Evolutionary conservation across 495 filamentous ascomycete species (phyloP).

Genomic region (Penicillium samsonianum): DNA sequence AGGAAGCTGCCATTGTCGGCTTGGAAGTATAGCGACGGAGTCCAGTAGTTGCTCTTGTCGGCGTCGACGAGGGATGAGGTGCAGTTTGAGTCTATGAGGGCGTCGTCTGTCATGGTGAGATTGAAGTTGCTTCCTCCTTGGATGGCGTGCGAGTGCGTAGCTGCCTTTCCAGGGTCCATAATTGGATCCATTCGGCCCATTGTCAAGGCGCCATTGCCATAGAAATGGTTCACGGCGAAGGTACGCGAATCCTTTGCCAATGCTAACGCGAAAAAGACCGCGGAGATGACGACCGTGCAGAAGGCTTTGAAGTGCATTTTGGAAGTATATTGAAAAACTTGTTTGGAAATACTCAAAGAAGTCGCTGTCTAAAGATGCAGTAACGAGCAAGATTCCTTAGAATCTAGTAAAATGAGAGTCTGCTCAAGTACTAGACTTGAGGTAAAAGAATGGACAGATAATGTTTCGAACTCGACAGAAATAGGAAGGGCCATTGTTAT

Average conservation of each 20-base stretch:
- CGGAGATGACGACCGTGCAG: neutral
- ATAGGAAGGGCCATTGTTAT: neutral
- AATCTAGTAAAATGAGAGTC: neutral
- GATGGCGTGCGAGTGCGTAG: slow-evolving; percentile 73
- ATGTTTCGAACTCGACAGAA: neutral
- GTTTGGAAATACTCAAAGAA: no score
- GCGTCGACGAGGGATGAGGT: slow-evolving; percentile 63
- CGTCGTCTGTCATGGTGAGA: slow-evolving; percentile 59
- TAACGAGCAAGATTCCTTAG: neutral
- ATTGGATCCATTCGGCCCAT: slow-evolving; percentile 58
- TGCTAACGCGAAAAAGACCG: neutral
- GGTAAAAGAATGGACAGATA: slow-evolving; percentile 1
- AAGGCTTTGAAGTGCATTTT: neutral
- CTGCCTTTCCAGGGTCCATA: slow-evolving; percentile 54
- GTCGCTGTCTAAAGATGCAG: slow-evolving; percentile 3
- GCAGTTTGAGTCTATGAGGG: slow-evolving; percentile 61
- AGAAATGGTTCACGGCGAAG: no score
- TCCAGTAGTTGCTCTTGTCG: slow-evolving; percentile 81
- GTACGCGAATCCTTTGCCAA: neutral
- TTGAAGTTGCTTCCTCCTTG: slow-evolving; percentile 75
- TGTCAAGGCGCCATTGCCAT: no score
- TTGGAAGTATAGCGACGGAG: slow-evolving; percentile 66
- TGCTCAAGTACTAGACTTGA: neutral
- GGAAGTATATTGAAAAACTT: neutral
- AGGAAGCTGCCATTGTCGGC: slow-evolving; percentile 65